Base-by-base conservation (phyloP, 176 grass and related monocot genomes). In the Zizania latifolia region DNA sequence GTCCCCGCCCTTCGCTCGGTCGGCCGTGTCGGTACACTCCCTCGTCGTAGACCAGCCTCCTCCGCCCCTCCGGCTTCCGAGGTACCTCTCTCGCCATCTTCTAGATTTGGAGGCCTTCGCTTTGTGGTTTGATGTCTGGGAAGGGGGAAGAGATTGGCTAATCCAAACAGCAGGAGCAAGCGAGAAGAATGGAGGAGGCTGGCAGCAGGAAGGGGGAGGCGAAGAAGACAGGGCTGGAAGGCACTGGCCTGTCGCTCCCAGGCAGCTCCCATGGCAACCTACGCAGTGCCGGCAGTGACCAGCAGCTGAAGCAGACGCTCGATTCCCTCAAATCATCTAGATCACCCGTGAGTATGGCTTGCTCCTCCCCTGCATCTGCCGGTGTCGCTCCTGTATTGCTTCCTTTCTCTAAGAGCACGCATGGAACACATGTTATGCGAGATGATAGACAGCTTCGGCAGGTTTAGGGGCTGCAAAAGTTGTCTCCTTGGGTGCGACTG, bases 251-350 rank as follows among this genome's bases (percentile, higher is more conserved):
- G 35, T 54, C 34, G 17, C 78, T 89, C n/a, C 81, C 82, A 24
- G 35, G 63, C 3, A 66, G 41, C 77, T 72, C 62, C 58, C 65
- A 87, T 7, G 83, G 78, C 3, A 90, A 87, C 26, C 72, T 94
- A 41, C 85, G 57, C 40, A 87, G 56, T 15, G 84, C 89, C 43
- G 70, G 78, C 6, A 68, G 75, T 51, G 89, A 98, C 76, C 66
- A 70, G 23, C 78, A 89, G 65, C 70, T 98, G 37, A 86, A 71
- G 69, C 76, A 92, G 58, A 86, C 84, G 35, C 82, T 99, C 10
- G 69, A 89, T 34, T 70, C 55, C 13, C 78, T 98, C 76, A 88
- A 69, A 86, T 82, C 79, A 28, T 99, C 95, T 44, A 94, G 94
- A 72, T 54, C 73, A 7, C 69, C 82, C 2, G 95, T 99, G 31